These are phyloP conservation scores for Gaertneriomyces sp. DNA, from an alignment of 192 early-diverging fungal species.

Conservation along the genomic window DNA sequence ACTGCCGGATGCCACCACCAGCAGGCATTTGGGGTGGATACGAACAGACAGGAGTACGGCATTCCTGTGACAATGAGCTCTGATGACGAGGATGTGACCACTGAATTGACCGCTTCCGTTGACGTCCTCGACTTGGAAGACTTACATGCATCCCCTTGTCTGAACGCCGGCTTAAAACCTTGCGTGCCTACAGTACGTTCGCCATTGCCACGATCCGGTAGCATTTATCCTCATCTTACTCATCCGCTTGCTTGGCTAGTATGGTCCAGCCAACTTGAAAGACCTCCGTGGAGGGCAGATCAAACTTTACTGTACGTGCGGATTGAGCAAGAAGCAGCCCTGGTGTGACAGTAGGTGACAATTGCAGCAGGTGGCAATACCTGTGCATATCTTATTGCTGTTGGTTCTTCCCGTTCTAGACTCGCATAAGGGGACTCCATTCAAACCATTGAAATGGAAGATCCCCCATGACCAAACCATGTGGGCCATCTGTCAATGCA, in stretches of 20 bases:
- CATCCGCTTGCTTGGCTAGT: conserved; percentile 7
- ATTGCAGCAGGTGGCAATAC: background rate
- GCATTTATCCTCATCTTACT: background rate
- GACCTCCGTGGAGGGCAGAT: conserved; percentile 13
- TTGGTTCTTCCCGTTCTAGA: background rate
- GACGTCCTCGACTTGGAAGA: no score
- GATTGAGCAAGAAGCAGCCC: conserved; percentile 23
- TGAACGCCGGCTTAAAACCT: conserved; percentile 1
- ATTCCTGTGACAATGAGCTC: no score
- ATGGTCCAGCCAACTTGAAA: conserved; percentile 15
- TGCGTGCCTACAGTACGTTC: conserved; percentile 23
- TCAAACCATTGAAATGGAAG: conserved; percentile 21
- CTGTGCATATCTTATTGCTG: background rate
- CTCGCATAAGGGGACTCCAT: conserved; percentile 13
- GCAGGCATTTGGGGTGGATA: no score
- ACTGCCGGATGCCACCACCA: no score
- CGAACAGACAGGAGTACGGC: no score
- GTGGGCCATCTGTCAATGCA: conserved; percentile 24
- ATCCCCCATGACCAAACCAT: conserved; percentile 17
- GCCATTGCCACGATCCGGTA: background rate
- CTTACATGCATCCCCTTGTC: no score
- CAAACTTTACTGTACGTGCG: conserved; percentile 25
- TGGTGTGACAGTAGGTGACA: conserved; percentile 24
- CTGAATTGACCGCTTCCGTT: no score
- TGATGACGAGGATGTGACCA: no score